Percentiles rank a stretch among this genome's conserved stretches.
phyloP scores from a whole-genome alignment of 345 rosid species.

The Ceriops decandra region DNA sequence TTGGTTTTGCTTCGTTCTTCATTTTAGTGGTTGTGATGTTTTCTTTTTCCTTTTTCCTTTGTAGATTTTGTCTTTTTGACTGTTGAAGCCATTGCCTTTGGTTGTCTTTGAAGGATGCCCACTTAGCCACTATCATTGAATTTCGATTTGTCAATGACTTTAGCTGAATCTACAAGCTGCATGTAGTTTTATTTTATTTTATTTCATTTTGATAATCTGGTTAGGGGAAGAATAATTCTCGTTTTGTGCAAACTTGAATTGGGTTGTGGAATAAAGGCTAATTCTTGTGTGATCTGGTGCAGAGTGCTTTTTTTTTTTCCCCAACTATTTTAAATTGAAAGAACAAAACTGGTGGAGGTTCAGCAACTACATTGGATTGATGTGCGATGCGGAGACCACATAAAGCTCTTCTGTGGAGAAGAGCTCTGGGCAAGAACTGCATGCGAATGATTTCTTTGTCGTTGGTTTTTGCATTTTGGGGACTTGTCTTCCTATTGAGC shows the following conservation, averaged over 20 bases:
- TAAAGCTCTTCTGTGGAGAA: slow-evolving; percentile 68
- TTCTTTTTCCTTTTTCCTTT: too few species aligned
- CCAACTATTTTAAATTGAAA: neutral
- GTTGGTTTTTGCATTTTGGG: slow-evolving; percentile 67
- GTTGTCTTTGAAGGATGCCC: neutral
- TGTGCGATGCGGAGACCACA: slow-evolving; percentile 88
- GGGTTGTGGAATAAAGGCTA: slow-evolving; percentile 5
- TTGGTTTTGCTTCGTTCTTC: too few species aligned
- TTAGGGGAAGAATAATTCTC: neutral
- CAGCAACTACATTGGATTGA: slow-evolving; percentile 22
- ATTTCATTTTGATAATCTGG: too few species aligned
- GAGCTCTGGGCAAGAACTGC: slow-evolving; percentile 43
- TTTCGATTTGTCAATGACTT: slow-evolving; percentile 1
- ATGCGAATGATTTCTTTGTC: slow-evolving; percentile 56
- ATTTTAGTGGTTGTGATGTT: too few species aligned
- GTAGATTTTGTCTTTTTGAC: neutral
- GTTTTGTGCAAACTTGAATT: neutral
- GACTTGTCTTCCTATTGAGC: slow-evolving; percentile 58
- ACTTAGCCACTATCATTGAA: neutral
- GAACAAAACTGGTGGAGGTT: neutral
- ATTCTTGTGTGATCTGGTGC: slow-evolving; percentile 1
- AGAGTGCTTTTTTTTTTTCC: slow-evolving; percentile 1
- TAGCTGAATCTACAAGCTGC: slow-evolving; percentile 22
- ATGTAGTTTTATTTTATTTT: neutral
- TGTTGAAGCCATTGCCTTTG: neutral